Conservation (phyloP, 208 protist species). For the Leishmania turanica region DNA sequence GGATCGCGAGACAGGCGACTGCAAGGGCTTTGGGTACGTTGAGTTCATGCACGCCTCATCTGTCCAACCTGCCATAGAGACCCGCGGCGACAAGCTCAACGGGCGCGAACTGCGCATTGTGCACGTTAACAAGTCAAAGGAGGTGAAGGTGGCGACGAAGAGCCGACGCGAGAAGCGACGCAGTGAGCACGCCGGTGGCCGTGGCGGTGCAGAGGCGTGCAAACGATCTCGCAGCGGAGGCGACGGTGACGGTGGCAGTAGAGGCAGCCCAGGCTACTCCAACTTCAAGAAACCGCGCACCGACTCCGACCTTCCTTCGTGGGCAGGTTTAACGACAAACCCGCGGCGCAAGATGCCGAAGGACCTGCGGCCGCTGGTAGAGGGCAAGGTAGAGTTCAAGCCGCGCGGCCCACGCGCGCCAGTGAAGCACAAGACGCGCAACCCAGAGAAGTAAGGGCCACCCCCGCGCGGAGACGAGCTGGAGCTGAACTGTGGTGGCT, state of each 20-base stretch:
- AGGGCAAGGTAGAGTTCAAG: slow-evolving; percentile 54
- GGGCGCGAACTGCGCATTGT: slow-evolving; percentile 84
- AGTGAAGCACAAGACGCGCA: slow-evolving; percentile 80
- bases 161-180: slow-evolving; percentile 76
- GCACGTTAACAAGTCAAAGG: slow-evolving; percentile 88
- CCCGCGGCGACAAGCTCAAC: slow-evolving; percentile 64
- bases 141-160: slow-evolving; percentile 45
- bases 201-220: slow-evolving; percentile 8
- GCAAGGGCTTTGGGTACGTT: slow-evolving; percentile 93
- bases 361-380: slow-evolving; percentile 76
- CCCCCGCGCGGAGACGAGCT: too few relatives aligned
- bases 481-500: not conserved
- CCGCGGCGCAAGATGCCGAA: slow-evolving; percentile 85
- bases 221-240: slow-evolving; percentile 19
- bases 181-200: slow-evolving; percentile 3
- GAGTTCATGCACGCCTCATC: slow-evolving; percentile 69
- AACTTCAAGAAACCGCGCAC: slow-evolving; percentile 33
- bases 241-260: not conserved
- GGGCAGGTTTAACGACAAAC: slow-evolving; percentile 88
- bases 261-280: not conserved
- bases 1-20: slow-evolving; percentile 75
- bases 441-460: slow-evolving; percentile 69
- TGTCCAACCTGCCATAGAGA: slow-evolving; percentile 66
- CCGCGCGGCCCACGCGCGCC: slow-evolving; percentile 45
- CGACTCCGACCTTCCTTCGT: slow-evolving; percentile 44